Evolutionary conservation across 805 yeast genomes (phyloP).

Genomic region (Vanderwaltozyma verrucispora): DNA sequence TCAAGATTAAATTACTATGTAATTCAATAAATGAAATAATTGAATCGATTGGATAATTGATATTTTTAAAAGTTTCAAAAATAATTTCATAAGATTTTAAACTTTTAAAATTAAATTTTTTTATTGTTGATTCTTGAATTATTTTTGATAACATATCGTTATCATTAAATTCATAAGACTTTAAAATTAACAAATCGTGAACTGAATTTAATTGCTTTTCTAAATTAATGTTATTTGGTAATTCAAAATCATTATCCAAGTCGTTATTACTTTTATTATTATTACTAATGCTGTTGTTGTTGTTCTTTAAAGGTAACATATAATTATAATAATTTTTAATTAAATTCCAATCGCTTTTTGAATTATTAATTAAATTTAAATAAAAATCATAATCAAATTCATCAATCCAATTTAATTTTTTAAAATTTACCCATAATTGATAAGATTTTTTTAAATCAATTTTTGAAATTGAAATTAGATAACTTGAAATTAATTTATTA

Average conservation of each 20-base stretch:
- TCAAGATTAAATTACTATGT: conserved; percentile 27
- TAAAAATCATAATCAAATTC: conserved; percentile 33
- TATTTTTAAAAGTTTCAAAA: conserved; percentile 26
- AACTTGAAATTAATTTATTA: conserved; percentile 35
- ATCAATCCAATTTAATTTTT: conserved; percentile 32
- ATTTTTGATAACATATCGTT: conserved; percentile 28
- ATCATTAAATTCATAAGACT: conserved; percentile 17
- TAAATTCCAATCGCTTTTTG: conserved; percentile 27
- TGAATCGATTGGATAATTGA: conserved; percentile 25
- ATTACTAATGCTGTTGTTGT: not conserved
- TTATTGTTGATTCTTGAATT: conserved; percentile 32
- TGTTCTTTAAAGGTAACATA: conserved; percentile 27
- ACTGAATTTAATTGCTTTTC: not conserved
- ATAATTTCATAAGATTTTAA: conserved; percentile 26
- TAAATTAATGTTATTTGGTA: not conserved
- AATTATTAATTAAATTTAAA: conserved; percentile 26
- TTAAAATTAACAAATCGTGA: conserved; percentile 1
- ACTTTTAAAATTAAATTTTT: conserved; percentile 23
- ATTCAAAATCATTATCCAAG: conserved; percentile 1
- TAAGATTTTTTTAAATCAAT: conserved; percentile 27
- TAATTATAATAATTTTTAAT: conserved; percentile 30
- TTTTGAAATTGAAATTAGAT: conserved; percentile 31
- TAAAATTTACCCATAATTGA: conserved; percentile 30
- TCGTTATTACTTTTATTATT: too few relatives aligned
- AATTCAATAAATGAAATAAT: conserved; percentile 25